Evolutionary conservation across 495 filamentous ascomycete species (phyloP), one percentile per base, ranked within the genome.

Genomic region (Talaromyces wortmannii): DNA sequence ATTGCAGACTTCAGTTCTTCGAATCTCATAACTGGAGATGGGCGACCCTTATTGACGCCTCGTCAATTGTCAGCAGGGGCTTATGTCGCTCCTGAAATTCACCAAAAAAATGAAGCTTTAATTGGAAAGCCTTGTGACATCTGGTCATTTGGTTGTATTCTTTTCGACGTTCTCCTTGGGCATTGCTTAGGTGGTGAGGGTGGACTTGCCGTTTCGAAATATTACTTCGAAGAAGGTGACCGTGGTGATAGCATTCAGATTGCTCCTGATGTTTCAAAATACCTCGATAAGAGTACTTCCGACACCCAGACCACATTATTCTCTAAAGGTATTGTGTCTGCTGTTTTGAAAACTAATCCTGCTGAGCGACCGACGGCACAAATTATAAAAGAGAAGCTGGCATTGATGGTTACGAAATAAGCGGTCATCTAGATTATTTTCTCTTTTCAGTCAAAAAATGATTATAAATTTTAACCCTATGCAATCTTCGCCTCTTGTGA

Each of bases 1-100:
- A 62, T 70, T 16, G 59, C 65, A 6, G 67, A 70, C 49, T 70
- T 70, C 57, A 63, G 65, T 8, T 33, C 68, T 11, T 67, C 67
- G 2, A 44, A 50, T 15, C 57, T 66, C 6, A 43, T 33, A 43
- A 10, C 23, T 10, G 47, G 16, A 43, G 30, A 23, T 43, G 13
- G 42, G 53, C 16, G n/a, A 6, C 23, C 50, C 40, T 48, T 8
- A 18, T 54, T 57, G 32, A 15, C 31, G 8, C 53, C 57, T 45
- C 3, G 7, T 33, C 6, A 51, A 45, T 17, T 52, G 13, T 17
- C 52, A 2, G 59, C 62, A 36, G 64, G 64, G 29, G 57, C 59
- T 5, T 67, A 63, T 44, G 51, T 59, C 5, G 58, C 64, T 8
- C 64, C 64, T 12, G 64, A 67, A 50, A 59, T 55, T 48, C 13